phyloP scores from a whole-genome alignment of 441 rosid genomes.

The Daphne laureola region DNA sequence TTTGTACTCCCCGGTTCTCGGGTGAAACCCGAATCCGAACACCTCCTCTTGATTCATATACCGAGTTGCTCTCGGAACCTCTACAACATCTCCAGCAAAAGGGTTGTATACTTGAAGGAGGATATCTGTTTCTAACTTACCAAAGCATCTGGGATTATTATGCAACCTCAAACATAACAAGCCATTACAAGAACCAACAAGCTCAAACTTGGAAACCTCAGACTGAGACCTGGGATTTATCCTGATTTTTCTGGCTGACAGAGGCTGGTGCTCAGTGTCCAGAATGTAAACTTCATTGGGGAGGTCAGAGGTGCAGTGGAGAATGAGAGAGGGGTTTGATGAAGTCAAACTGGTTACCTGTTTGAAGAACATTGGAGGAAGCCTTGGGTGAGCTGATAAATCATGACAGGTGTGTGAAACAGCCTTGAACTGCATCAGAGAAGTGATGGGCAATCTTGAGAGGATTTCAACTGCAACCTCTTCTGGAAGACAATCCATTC shows the following conservation, averaged over 20 bases:
- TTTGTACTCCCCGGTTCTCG: constrained; percentile 14
- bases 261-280: too few species aligned
- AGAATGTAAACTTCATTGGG: too few species aligned
- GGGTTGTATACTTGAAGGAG: constrained; percentile 18
- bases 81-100: constrained; percentile 10
- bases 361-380: not conserved
- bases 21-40: constrained; percentile 16
- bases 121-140: not conserved
- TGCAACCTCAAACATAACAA: constrained; percentile 14
- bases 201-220: constrained; percentile 10
- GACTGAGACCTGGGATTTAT: not conserved
- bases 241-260: too few species aligned
- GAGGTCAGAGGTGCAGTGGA: too few species aligned
- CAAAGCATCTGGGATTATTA: not conserved
- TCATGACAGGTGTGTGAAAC: not conserved
- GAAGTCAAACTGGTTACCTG: not conserved
- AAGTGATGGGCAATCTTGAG: not conserved
- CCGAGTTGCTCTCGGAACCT: constrained; percentile 9
- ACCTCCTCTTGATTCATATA: not conserved
- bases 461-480: not conserved
- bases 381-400: not conserved
- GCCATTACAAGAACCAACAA: constrained; percentile 25
- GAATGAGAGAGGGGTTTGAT: not conserved
- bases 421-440: not conserved
- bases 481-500: not conserved